Evolutionary conservation across 768 basidiomycete genomes (phyloP), one percentile per base, ranked within the genome.

Genomic region (Pleurotus ostreatus): DNA sequence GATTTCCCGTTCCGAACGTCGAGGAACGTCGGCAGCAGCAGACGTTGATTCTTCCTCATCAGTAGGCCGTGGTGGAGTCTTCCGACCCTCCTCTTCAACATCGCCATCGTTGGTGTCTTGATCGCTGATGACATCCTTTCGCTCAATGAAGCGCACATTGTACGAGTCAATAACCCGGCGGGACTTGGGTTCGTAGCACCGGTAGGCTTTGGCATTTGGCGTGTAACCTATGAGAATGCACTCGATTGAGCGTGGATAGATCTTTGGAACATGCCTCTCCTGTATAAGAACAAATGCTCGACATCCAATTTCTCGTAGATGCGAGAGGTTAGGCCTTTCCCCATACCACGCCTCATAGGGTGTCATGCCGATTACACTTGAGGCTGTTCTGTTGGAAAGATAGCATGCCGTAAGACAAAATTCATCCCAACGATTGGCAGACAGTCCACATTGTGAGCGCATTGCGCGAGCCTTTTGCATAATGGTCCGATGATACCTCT

Each of bases 151-250:
- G 3, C 48, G 18, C 11, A 69, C 62, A 30, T 70, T 60, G 46
- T 60, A 68, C 0, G 65, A 64, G 1, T 55, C 57, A 43, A 67
- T 49, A n/a, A 68, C 54, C 0, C 58, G 60, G 5, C 55, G 26
- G 1, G 64, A 57, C 3, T 20, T 15, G 2, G 54, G 55, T 40
- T 75, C 57, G 26, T 69, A 71, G 60, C 70, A 68, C 12, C 61
- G 46, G 52, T 70, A 76, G 0, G 66, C 69, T 55, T 74, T 74
- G 2, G 70, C 65, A 8, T 65, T 63, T 1, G 56, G 25, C 0
- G 65, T 60, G 52, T 76, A 78, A 1, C 74, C 71, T 49, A 77
- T 66, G 25, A 74, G 71, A 1, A 71, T 54, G 52, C 76, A 76
- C 60, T 73, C 69, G 26, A 65, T 22, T 0, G 61, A 62, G 1